These are phyloP conservation scores for Plicaturopsis crispa DNA, from an alignment of 768 basidiomycete genomes.

Conservation along the genomic window DNA sequence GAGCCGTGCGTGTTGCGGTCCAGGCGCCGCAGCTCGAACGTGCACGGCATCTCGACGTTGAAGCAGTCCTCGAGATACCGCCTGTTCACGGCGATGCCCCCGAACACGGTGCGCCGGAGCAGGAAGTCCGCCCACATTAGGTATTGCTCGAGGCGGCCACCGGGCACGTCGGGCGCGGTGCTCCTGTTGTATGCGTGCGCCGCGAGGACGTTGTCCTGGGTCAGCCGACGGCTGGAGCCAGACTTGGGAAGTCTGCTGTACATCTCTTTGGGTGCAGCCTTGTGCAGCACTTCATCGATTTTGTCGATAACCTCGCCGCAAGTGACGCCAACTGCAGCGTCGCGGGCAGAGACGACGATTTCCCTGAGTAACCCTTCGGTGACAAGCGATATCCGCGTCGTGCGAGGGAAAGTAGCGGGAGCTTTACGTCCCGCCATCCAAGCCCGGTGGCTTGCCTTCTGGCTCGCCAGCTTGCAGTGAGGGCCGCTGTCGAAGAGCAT, in stretches of 20 bases:
- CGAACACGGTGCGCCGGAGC: neutral
- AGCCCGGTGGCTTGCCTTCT: too few species aligned
- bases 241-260: too few species aligned
- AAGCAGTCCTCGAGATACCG: too few species aligned
- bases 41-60: too few species aligned
- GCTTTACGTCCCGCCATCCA: neutral
- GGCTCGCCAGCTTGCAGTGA: neutral
- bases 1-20: too few species aligned
- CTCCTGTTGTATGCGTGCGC: neutral
- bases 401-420: neutral
- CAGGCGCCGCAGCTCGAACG: too few species aligned
- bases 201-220: too few species aligned
- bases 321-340: neutral
- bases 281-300: neutral
- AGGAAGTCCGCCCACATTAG: neutral
- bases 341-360: neutral
- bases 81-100: neutral
- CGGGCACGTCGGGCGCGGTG: neutral
- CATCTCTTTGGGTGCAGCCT: neutral
- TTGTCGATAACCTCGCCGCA: neutral
- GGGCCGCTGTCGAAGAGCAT: neutral
- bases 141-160: neutral
- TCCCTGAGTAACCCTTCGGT: neutral
- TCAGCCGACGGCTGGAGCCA: too few species aligned
- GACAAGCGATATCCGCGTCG: neutral